Evolutionary conservation across 1,284 basidiomycete genomes (phyloP), one percentile per base, ranked within the genome.

Genomic region (Sporisorium scitamineum): DNA sequence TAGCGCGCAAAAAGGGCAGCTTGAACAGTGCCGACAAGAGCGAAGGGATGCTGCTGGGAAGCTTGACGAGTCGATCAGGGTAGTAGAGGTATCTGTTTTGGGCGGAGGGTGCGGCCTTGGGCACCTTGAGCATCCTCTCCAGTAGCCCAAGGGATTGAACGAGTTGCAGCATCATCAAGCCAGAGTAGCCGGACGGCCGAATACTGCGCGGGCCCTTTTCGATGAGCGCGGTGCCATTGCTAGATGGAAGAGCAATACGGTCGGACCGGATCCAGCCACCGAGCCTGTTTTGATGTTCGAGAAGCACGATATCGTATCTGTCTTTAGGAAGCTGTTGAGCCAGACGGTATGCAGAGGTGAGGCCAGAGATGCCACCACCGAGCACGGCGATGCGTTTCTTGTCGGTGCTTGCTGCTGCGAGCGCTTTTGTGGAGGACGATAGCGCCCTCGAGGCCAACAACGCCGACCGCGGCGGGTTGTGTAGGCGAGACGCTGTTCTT

Each of bases 191-290:
- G 2, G 72, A 71, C 2, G 82, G 82, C 24, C 82, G 71, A 37
- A 85, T 77, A 45, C 80, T 84, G 16, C 83, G 71, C 6, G 82
- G 82, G 2, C 82, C 82, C n/a, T 60, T 56, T 58, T 83, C 82
- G 48, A 81, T 55, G n/a, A 83, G 71, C 7, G 80, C 80, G 13
- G 75, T 67, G 8, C 39, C 37, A 22, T 39, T 39, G 24, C 24
- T 47, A 9, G 56, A 37, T 8, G 61, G 61, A 16, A 82, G 62
- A 29, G 85, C 70, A n/a, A 92, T 87, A 1, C 89, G 88, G 67
- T 91, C 88, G 72, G 91, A 91, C 63, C 87, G 87, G 0, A 94
- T 90, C 94, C 94, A 97, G 32, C 95, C 95, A 11, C 95, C 95
- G 2, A 92, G 86, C 3, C 90, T 87, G 0, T 87, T 54, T 3